These are phyloP conservation scores for Arabidopsis suecica DNA, from an alignment of 345 rosid genomes.

Conservation along the genomic window DNA sequence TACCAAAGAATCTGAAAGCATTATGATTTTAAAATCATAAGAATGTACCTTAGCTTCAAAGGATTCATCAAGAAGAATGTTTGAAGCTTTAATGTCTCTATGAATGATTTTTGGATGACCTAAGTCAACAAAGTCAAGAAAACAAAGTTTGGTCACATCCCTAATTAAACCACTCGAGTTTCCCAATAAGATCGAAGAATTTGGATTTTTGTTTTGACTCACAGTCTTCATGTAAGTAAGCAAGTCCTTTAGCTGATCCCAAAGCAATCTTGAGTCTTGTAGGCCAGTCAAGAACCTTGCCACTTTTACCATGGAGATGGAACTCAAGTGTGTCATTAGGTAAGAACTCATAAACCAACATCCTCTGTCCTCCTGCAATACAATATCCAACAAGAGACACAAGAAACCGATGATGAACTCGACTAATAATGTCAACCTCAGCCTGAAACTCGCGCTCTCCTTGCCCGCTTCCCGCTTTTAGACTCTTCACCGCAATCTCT, in stretches of 20 bases:
- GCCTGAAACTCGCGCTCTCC: conserved; percentile 87
- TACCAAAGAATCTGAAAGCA: background rate
- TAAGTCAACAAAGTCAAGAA: conserved; percentile 36
- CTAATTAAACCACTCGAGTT: background rate
- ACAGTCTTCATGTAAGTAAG: conserved; percentile 98
- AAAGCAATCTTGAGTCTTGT: conserved; percentile 80
- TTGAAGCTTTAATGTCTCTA: conserved; percentile 86
- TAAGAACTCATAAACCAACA: conserved; percentile 78
- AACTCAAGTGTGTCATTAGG: conserved; percentile 76
- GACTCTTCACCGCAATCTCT: conserved; percentile 85
- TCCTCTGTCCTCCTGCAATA: conserved; percentile 59
- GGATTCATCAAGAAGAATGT: conserved; percentile 75
- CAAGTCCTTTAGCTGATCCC: conserved; percentile 95
- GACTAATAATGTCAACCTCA: conserved; percentile 88
- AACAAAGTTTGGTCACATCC: conserved; percentile 4
- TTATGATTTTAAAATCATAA: conserved; percentile 7
- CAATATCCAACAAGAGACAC: conserved; percentile 89
- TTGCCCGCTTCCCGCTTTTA: conserved; percentile 82
- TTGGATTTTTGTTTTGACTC: conserved; percentile 35
- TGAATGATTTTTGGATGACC: conserved; percentile 94
- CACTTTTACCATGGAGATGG: conserved; percentile 74
- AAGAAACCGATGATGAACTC: conserved; percentile 90
- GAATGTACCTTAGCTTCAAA: conserved; percentile 75
- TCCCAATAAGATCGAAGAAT: background rate
- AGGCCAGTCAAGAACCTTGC: conserved; percentile 72